A percentile compares a stretch with the other conserved stretches of the same genome.
Conservation (phyloP, 345 rosid genomes). For the Reutealis trisperma region DNA sequence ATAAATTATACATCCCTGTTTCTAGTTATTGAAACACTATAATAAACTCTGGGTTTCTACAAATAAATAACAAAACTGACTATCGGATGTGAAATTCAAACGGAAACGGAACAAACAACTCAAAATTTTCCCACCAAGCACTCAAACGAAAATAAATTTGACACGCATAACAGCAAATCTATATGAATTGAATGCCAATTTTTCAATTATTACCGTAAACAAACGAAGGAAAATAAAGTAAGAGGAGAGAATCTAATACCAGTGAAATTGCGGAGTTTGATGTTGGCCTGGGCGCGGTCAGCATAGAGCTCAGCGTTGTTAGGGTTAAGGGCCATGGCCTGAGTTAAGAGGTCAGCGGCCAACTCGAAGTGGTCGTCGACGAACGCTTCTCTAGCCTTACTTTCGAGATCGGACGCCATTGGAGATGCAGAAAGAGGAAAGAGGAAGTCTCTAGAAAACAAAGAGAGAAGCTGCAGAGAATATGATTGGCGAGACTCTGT, state of each 20-base stretch:
- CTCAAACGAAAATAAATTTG: not conserved
- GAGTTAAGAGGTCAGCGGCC: constrained; percentile 72
- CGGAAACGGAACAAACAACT: not conserved
- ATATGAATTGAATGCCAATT: not conserved
- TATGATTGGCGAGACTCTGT: not conserved
- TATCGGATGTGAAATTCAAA: not conserved
- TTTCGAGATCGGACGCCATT: constrained; percentile 72
- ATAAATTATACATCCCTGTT: not conserved
- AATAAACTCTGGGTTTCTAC: not conserved
- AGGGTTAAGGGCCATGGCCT: constrained; percentile 72
- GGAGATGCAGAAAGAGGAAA: not conserved
- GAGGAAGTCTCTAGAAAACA: constrained; percentile 1
- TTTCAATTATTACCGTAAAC: not conserved
- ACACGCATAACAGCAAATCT: not conserved
- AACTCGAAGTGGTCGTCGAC: constrained; percentile 86
- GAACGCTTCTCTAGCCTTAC: constrained; percentile 82
- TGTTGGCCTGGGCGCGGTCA: constrained; percentile 90
- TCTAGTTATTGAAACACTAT: not conserved
- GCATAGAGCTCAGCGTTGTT: constrained; percentile 65
- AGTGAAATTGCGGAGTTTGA: constrained; percentile 68
- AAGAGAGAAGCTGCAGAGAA: not conserved
- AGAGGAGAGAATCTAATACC: constrained; percentile 36
- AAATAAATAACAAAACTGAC: not conserved
- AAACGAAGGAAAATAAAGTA: not conserved
- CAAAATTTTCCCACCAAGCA: not conserved